Base-by-base conservation (phyloP, 768 basidiomycete genomes). In the Arthromyces matolae region DNA sequence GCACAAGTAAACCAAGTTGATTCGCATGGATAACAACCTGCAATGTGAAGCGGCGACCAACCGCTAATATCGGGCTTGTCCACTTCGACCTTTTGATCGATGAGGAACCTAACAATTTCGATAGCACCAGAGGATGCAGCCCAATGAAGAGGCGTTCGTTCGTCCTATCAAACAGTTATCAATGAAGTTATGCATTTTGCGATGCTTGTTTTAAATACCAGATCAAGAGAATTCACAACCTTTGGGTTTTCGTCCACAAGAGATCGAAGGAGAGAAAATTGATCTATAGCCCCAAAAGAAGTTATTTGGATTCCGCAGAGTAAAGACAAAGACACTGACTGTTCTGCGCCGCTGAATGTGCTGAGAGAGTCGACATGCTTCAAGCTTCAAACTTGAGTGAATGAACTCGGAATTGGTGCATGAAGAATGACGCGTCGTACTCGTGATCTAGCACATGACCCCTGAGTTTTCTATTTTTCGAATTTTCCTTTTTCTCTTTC, bases 61-160 rank as follows among this genome's bases (percentile, higher is more conserved):
- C 86, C 81, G 53, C 75, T 73, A 47, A 62, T 74, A 64, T 92
- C 89, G 16, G 66, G 61, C 57, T 76, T 77, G 65, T 86, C 78
- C 33, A 89, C 76, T 51, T 87, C 82, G 20, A 83, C 83, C 50
- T 79, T 74, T 56, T 81, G 79, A 65, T 83, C 84, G 48, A 91
- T 70, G 54, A 93, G 72, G 64, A 80, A 86, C 45, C 77, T 71
- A 23, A 62, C 75, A 52, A 89, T 81, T 45, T 88, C 86, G 46
- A 79, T 63, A 32, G 83, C 77, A 42, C 87, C 89, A 16, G 80
- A 80, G 9, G 83, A 84, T 10, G 89, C 81, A 47, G 89, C 86
- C 88, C 89, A 91, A 59, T 93, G 90, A n/a, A 93, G 67, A 8
- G 90, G 78, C 0, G 90, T 89, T 27, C 90, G 75, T 31, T 76